Percentiles rank a stretch among this genome's conserved stretches.
Evolutionary conservation across 306 rosid genomes (phyloP).

Genomic region (Quercus aquifolioides): DNA sequence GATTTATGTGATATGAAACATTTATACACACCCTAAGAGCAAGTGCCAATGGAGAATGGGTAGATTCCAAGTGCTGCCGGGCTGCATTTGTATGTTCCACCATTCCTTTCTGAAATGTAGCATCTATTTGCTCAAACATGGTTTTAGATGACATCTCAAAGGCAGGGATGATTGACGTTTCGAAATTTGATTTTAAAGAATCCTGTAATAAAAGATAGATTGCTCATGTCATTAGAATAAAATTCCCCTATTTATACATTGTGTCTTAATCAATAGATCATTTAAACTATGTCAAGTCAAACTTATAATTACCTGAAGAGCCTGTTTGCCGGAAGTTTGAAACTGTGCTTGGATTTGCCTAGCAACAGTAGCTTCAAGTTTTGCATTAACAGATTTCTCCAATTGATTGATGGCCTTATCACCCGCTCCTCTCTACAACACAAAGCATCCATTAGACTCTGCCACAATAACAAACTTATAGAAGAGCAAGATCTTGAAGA

Average conservation of each 20-base stretch:
- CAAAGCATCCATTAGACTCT: conserved; percentile 41
- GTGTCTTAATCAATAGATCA: not conserved
- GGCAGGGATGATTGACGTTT: conserved; percentile 75
- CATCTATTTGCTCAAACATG: conserved; percentile 96
- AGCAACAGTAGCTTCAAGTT: conserved; percentile 89
- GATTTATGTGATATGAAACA: not conserved
- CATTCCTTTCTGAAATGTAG: conserved; percentile 95
- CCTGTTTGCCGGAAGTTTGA: conserved; percentile 96
- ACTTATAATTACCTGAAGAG: conserved; percentile 66
- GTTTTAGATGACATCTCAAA: conserved; percentile 91
- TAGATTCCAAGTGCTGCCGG: conserved; percentile 80
- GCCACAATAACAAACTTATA: conserved; percentile 14
- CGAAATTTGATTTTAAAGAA: conserved; percentile 74
- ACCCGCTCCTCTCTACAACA: conserved; percentile 86
- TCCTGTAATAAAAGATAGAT: conserved; percentile 48
- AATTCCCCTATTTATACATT: not conserved
- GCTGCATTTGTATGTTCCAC: conserved; percentile 70
- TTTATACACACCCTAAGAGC: conserved; percentile 66
- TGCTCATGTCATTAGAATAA: conserved; percentile 14
- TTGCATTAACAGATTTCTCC: conserved; percentile 81
- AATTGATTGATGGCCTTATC: conserved; percentile 94
- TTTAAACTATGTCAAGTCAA: conserved; percentile 14
- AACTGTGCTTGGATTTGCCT: conserved; percentile 98
- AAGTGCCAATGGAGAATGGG: conserved; percentile 75
- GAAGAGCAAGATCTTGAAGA: conserved; percentile 10